Evolutionary conservation across 73 alveolate species (phyloP).

Genomic region (Paramecium biaurelia): DNA sequence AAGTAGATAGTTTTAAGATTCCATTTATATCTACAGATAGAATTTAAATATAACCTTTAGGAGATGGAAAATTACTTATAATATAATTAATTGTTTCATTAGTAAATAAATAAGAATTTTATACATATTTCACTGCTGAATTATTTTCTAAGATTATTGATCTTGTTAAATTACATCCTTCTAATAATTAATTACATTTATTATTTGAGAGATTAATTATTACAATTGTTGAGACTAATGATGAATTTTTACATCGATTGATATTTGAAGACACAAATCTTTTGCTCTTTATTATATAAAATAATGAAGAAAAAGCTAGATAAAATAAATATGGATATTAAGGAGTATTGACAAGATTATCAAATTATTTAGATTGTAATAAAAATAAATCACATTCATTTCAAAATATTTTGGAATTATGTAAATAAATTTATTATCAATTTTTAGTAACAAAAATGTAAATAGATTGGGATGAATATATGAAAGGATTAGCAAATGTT

Average conservation of each 20-base stretch:
- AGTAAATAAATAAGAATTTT: background rate
- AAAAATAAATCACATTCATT: background rate
- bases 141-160: background rate
- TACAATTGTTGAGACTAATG: background rate
- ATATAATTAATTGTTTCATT: background rate
- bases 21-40: background rate
- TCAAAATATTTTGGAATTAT: background rate
- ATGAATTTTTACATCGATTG: background rate
- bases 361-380: background rate
- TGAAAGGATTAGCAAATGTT: background rate
- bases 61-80: background rate
- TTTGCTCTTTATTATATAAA: background rate
- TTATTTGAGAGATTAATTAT: background rate
- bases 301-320: background rate
- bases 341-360: background rate
- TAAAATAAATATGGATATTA: background rate
- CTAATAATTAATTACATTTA: background rate
- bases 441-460: background rate
- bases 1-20: background rate
- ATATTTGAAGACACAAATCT: background rate
- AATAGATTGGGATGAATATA: slow-evolving; percentile 10
- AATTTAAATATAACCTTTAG: background rate
- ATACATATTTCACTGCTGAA: background rate
- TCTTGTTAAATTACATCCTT: background rate
- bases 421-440: background rate